Conservation (phyloP, 225 moss, liverwort and hornwort genomes). For the Sphagnum contortum region DNA sequence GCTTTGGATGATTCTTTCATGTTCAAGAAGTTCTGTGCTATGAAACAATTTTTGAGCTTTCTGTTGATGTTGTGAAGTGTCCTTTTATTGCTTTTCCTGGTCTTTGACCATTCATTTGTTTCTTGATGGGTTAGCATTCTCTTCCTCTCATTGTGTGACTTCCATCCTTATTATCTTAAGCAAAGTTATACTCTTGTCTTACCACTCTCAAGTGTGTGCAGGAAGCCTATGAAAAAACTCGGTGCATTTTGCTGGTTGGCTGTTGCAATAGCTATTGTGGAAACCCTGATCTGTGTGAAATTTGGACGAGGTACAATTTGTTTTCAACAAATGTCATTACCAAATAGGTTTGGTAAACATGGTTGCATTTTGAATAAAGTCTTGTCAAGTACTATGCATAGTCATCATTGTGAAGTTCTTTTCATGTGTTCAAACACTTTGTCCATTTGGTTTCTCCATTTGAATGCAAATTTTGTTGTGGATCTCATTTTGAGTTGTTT, state of each 20-base stretch:
- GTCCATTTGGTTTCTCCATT: not conserved
- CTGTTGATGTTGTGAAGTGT: not conserved
- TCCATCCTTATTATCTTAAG: not conserved
- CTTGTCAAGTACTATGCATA: not conserved
- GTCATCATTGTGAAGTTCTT: not conserved
- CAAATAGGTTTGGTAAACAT: not conserved
- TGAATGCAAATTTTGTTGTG: conserved; percentile 3
- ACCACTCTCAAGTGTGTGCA: conserved; percentile 16
- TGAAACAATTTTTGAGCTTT: not conserved
- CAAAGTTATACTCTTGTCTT: not conserved
- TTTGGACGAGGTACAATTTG: conserved; percentile 63
- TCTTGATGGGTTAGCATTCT: conserved; percentile 5
- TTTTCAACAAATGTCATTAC: not conserved
- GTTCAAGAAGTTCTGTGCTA: not conserved
- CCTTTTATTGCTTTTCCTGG: not conserved
- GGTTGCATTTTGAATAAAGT: not conserved
- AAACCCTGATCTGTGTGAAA: conserved; percentile 82
- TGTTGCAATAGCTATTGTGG: conserved; percentile 54
- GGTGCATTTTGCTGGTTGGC: conserved; percentile 81
- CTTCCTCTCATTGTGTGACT: not conserved
- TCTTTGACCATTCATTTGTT: conserved; percentile 18
- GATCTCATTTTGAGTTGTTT: too few species aligned
- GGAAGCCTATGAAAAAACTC: conserved; percentile 70
- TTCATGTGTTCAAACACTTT: not conserved
- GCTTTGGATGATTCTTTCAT: not conserved